These are phyloP conservation scores for Lodderomyces metapsilosis DNA, from an alignment of 1,139 yeast species.

Conservation along the genomic window DNA sequence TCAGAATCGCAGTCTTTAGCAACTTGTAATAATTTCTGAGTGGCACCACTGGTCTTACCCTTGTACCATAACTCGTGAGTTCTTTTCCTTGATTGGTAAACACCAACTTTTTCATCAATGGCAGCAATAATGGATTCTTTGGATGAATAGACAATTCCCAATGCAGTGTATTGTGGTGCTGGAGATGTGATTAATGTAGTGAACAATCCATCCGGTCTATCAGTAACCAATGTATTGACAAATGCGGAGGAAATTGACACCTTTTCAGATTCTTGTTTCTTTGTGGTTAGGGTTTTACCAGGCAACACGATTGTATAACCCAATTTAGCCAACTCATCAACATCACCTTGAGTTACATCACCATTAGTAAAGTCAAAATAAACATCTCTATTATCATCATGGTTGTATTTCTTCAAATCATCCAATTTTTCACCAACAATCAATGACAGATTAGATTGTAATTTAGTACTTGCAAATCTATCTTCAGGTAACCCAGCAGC, in stretches of 20 bases:
- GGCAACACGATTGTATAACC: slow-evolving; percentile 52
- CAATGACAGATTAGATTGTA: background rate
- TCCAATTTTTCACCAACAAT: slow-evolving; percentile 19
- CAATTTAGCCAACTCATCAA: slow-evolving; percentile 27
- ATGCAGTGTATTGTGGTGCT: slow-evolving; percentile 49
- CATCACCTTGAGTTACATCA: slow-evolving; percentile 23
- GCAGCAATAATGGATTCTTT: slow-evolving; percentile 79
- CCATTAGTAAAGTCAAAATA: slow-evolving; percentile 24
- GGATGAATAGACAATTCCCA: slow-evolving; percentile 92
- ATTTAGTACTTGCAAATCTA: slow-evolving; percentile 41
- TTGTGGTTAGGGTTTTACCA: slow-evolving; percentile 42
- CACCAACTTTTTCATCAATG: slow-evolving; percentile 79
- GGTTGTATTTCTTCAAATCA: slow-evolving; percentile 20
- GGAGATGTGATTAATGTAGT: slow-evolving; percentile 81
- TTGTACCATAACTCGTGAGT: slow-evolving; percentile 89
- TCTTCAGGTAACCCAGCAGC: slow-evolving; percentile 60
- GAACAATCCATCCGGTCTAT: slow-evolving; percentile 81
- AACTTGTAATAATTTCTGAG: slow-evolving; percentile 67
- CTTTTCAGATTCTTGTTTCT: slow-evolving; percentile 26
- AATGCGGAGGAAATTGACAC: slow-evolving; percentile 53
- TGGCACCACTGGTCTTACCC: slow-evolving; percentile 94
- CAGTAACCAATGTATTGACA: slow-evolving; percentile 64
- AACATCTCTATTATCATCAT: slow-evolving; percentile 45
- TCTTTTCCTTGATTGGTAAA: slow-evolving; percentile 86
- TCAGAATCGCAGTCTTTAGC: slow-evolving; percentile 91